Evolutionary conservation across 225 moss, liverwort and hornwort genomes (phyloP), one percentile per base, ranked within the genome.

Genomic region (Pseudisothecium myosuroides): DNA sequence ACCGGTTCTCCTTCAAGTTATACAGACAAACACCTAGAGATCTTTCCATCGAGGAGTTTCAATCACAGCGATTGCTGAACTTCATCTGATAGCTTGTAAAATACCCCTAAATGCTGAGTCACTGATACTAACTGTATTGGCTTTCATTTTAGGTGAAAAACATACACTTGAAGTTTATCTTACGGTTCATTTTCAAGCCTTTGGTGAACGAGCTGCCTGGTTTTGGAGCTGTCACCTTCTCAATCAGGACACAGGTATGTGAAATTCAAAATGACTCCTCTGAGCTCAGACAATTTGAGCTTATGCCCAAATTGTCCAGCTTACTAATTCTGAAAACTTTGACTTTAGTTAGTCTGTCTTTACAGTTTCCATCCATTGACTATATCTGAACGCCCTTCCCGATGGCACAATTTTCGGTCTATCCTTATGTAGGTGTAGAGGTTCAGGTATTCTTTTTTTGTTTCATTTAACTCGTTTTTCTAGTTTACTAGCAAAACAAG

Each of bases 151-250:
- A 94, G 94, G 94, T 94, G 26, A 92, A 94, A 83, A 87, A 94
- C 75, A 87, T 94, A 62, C 91, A 92, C 90, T 74, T 91, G 88
- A 87, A 87, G 76, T 56, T 91, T 61, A 45, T 93, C 74, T 78
- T 93, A 43, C 95, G 99, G 63, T 89, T 96, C 89, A 95, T 96
- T 88, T 97, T 99, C 93, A 97, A 96, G 86, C 99, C 99, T 88
- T 94, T 99, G 71, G 94, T 99, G 79, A 94, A 96, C 65, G 93
- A 97, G 90, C 93, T 99, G 47, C 99, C 99, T 86, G 95, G 99
- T 64, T 99, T 99, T 92, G 96, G 95, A 89, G 96, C 97, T 69
- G 83, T 96, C 89, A 95, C 94, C 55, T 99, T 92, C 87, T 97
- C 97, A 86, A 95, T 99, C 60, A 92, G 94, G 72, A 96, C 94